Base-by-base conservation (phyloP, 169 alveolate genomes). In the Eimeria zaria region DNA sequence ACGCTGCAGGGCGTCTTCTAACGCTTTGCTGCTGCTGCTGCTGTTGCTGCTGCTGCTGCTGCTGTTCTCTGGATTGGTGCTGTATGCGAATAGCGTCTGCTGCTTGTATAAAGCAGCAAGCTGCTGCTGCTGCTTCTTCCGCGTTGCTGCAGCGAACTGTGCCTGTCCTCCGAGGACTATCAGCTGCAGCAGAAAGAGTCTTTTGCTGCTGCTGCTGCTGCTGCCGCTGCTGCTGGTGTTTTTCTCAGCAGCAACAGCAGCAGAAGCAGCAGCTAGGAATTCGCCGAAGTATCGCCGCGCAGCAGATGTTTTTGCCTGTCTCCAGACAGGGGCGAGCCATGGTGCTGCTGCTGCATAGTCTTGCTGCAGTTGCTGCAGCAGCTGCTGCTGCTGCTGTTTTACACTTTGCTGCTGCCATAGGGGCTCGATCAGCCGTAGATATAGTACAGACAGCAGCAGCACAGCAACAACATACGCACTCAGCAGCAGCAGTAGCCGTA, bases 361-460 rank as follows among this genome's bases (percentile, higher is more conserved):
- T 14, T 80, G 71, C 69, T 80, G 89, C 89, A 80, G 69, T 71
- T 80, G 89, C 89, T 80, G 89, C 89, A 80, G 89, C 89, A 80
- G 89, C 71, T 9, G 89, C 71, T 11, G 89, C 71, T 80, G 89
- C 69, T 80, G 89, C 89, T 80, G 89, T 46, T 9, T n/a, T 4
- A 80, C 71, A 33, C 51, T 22, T 30, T 11, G 71, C 8, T 14
- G 64, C 69, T 30, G 89, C n/a, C 41, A 44, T 39, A 14, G 48
- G 64, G 89, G 71, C 14, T 80, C 89, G 12, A 80, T 12, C 41
- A 80, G 69, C 53, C 51, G 71, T 48, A 80, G 24, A 30, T 48
- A 80, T 44, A 80, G 44, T 0, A 24, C 44, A 48, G 89, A 44
- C 27, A 80, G 46, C 64, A 80, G 89, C 71, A 80, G 89, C 64